Evolutionary conservation across 371 early-diverging fungal species (phyloP), one percentile per base, ranked within the genome.

Genomic region (Aphelidium insulamus): DNA sequence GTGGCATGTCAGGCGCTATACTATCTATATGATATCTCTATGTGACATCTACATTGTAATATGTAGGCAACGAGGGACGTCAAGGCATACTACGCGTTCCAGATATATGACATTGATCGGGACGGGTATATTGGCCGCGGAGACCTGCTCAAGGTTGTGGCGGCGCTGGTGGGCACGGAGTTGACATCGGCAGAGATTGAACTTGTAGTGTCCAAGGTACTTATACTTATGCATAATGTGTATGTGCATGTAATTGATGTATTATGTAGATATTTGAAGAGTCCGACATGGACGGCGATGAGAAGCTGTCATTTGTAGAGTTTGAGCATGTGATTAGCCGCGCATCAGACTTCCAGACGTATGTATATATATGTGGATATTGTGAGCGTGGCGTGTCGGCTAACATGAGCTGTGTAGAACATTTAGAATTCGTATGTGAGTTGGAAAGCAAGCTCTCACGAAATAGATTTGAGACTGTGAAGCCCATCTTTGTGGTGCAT

Each of bases 281-380:
- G 27, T 12, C 29, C 7, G 39, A 39, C 27, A 39, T 39, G 17
- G 39, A 39, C 38, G 39, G 39, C 38, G 39, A 39, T 17, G 25
- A 36, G 1, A 11, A 16, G 18, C 20, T 39, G 10, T 22, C 23
- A 7, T 38, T 30, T 28, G 39, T 39, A 14, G 39, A 39, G 31
- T 39, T 39, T 28, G 39, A 39, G 16, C 39, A 39, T 18, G 23
- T 39, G 18, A 29, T 39, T n/a, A 21, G 39, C 2, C 39, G 39
- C 7, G 37, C 20, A 4, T 38, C 39, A 6, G 39, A 39, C 28
- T 39, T 39, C 28, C 14, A 21, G 9, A 37, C 30, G 33, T 32
- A 21, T 15, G 33, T 21, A 10, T 26, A 26, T n/a, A 9, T 5
- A n/a, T n/a, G n/a, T n/a, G n/a, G n/a, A n/a, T n/a, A n/a, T n/a